Base-by-base conservation (phyloP, 139 green algal genomes). In the Tetradesmus obliquus region DNA sequence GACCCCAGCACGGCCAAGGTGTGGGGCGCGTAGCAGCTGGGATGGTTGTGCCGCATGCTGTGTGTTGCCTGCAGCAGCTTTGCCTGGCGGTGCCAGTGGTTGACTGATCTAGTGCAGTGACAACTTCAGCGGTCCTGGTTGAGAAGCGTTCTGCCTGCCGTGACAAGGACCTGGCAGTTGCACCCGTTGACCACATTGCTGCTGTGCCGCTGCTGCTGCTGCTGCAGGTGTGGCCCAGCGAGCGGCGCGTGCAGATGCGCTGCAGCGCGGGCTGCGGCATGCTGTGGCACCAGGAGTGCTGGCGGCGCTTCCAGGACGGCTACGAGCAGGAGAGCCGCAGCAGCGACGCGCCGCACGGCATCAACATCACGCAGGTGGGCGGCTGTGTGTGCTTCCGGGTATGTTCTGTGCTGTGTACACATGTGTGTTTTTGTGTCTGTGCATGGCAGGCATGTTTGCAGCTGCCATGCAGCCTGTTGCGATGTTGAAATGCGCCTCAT, bases 181-280 rank as follows among this genome's bases (percentile, higher is more conserved):
- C 69, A 32, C 7, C 69, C 10, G 17, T 9, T n/a, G 51, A 51
- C 7, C n/a, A 9, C 20, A 51, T 0, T 82, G 60, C 58, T 57
- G 55, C 15, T 24, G 12, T 80, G 24, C 8, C 20, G 24, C 32
- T 82, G 80, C 51, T 85, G 80, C 51, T 85, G 80, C 24, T 55
- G 19, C 20, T 90, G 5, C 71, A 90, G 86, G 22, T 90, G 1
- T 22, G 13, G 53, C 69, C 86, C 20, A 17, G 51, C 6, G 69
- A 90, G 71, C 79, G 79, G 53, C 86, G 86, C 86, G 57, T 72
- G 51, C 9, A 45, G 20, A 90, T 90, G 86, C 58, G 58, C 51
- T 90, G 86, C 86, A 90, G 86, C 60, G 86, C 86, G 55, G 69
- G 86, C 71, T 90, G 86, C 24, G 9, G 72, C 20, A 90, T 90